These are phyloP conservation scores for Colletotrichum plurivorum DNA, from an alignment of 2,329 filamentous ascomycete genomes.

Conservation along the genomic window DNA sequence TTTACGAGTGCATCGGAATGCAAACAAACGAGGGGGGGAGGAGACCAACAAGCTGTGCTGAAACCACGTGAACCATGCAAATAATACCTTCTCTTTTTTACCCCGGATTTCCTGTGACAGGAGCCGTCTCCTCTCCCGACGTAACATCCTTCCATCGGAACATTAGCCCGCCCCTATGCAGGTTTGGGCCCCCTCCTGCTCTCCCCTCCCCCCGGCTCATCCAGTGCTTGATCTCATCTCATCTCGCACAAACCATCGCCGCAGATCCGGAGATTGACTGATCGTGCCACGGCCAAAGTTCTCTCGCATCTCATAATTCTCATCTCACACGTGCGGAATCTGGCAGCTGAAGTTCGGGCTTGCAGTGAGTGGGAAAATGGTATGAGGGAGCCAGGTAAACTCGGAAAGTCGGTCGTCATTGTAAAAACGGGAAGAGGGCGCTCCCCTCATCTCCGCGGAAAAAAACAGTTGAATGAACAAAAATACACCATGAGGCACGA, in stretches of 20 bases:
- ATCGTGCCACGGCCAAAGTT: background rate
- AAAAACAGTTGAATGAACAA: too few relatives aligned
- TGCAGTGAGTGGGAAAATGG: too few relatives aligned
- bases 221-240: background rate
- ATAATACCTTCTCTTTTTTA: background rate
- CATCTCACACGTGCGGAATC: background rate
- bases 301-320: background rate
- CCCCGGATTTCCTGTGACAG: background rate
- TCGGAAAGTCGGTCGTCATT: too few relatives aligned
- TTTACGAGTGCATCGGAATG: too few relatives aligned
- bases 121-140: background rate
- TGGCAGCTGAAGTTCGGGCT: background rate
- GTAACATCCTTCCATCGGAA: slow-evolving; percentile 8
- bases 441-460: too few relatives aligned
- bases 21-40: too few relatives aligned
- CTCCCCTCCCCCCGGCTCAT: background rate
- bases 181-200: background rate
- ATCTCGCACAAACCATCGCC: background rate
- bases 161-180: slow-evolving; percentile 4
- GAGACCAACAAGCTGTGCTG: too few relatives aligned
- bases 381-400: too few relatives aligned
- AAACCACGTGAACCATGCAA: background rate
- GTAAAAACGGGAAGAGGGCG: too few relatives aligned
- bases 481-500: background rate
- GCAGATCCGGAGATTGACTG: background rate